Conservation (phyloP, 2,329 filamentous ascomycete species). For the Stemphylium vesicarium region DNA sequence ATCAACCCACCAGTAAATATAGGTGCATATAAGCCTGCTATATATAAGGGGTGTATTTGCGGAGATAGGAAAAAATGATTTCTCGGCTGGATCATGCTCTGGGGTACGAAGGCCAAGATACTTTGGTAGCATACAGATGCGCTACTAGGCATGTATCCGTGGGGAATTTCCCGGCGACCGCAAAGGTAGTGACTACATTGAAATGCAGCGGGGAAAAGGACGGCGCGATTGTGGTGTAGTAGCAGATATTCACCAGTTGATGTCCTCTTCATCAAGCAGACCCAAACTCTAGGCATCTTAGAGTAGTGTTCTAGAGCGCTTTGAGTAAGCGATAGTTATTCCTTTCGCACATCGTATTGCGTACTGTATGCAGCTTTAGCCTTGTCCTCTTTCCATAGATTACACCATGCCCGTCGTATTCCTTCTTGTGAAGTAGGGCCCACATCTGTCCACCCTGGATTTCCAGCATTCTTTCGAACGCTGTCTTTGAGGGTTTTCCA, state of each 20-base stretch:
- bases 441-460: conserved; percentile 2
- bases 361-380: conserved; percentile 1
- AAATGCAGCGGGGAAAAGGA: neutral
- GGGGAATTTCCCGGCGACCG: neutral
- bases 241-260: neutral
- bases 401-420: conserved; percentile 1
- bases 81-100: neutral
- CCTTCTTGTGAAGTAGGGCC: neutral
- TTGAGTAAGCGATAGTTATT: neutral
- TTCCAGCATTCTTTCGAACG: neutral
- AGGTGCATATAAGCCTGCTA: neutral
- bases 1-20: neutral
- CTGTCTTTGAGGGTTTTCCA: conserved; percentile 3
- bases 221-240: neutral
- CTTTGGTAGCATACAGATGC: neutral
- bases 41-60: neutral
- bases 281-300: neutral
- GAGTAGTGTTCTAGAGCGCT: neutral
- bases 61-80: neutral
- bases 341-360: neutral
- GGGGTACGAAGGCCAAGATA: neutral
- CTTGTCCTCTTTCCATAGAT: neutral
- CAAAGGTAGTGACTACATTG: neutral
- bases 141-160: neutral
- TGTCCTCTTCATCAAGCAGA: conserved; percentile 3